Conservation (phyloP, 352 stramenopile genomes). For the Phytophthora ramorum region DNA sequence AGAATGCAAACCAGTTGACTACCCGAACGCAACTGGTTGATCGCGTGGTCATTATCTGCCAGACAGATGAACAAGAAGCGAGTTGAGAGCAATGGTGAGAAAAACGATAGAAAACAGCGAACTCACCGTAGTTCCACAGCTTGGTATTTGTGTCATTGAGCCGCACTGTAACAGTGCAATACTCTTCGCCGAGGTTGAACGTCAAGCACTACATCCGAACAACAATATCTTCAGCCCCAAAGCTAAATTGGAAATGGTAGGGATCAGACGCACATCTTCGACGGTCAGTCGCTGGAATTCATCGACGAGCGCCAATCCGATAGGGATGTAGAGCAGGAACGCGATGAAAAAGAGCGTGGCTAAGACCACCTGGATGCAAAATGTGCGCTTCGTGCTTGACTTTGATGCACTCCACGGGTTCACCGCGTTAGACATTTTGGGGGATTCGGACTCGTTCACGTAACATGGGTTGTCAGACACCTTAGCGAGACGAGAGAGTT, state of each 20-base stretch:
- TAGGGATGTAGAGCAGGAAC: constrained; percentile 74
- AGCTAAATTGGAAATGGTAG: background rate
- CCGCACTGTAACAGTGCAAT: constrained; percentile 64
- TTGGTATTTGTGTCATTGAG: constrained; percentile 58
- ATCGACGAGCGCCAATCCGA: constrained; percentile 58
- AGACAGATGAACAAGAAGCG: background rate
- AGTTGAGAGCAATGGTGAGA: background rate
- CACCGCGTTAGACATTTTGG: background rate
- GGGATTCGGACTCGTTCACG: constrained; percentile 5
- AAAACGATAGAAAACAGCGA: too few species aligned
- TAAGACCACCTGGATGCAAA: constrained; percentile 44
- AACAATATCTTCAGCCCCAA: background rate
- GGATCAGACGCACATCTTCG: constrained; percentile 23
- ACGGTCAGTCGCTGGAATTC: constrained; percentile 56
- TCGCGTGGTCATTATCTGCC: constrained; percentile 30
- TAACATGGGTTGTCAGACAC: constrained; percentile 10
- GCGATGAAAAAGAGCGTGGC: constrained; percentile 62
- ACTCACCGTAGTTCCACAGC: constrained; percentile 74
- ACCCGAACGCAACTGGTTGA: constrained; percentile 59
- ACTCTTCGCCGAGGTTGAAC: constrained; percentile 50
- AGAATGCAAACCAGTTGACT: constrained; percentile 58
- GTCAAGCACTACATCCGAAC: constrained; percentile 47
- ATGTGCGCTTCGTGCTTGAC: constrained; percentile 41
- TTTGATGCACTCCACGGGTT: constrained; percentile 28
- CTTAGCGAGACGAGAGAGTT: constrained; percentile 23